phyloP scores from a whole-genome alignment of 163 green algal species.

The Botryococcus braunii region DNA sequence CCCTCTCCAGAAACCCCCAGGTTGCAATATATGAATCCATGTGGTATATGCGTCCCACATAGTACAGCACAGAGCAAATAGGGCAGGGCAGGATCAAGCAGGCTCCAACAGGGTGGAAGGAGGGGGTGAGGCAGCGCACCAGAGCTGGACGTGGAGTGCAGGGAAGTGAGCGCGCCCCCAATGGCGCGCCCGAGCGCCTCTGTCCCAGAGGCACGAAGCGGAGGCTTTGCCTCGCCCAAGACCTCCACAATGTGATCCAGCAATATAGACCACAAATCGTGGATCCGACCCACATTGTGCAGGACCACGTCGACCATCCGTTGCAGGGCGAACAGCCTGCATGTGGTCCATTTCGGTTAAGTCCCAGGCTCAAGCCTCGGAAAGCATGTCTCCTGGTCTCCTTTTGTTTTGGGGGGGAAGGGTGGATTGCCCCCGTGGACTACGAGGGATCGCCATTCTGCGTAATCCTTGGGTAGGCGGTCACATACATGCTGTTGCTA shows the following conservation, averaged over 20 bases:
- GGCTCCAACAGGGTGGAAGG: neutral
- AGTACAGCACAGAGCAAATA: neutral
- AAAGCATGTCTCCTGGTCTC: too few species aligned
- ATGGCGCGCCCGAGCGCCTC: constrained; percentile 61
- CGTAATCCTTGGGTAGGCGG: too few species aligned
- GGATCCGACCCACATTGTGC: constrained; percentile 55
- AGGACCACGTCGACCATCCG: constrained; percentile 77
- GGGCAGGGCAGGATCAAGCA: constrained; percentile 1
- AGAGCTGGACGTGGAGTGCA: neutral
- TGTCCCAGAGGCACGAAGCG: constrained; percentile 43
- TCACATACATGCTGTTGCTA: too few species aligned
- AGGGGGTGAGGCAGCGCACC: neutral
- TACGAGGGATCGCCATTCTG: too few species aligned
- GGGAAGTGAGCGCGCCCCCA: constrained; percentile 43
- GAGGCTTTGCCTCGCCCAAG: constrained; percentile 27
- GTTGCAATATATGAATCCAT: too few species aligned
- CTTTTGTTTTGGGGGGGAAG: too few species aligned
- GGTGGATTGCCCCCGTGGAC: too few species aligned
- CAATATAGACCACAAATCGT: constrained; percentile 76
- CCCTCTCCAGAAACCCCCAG: too few species aligned
- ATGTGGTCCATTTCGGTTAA: too few species aligned
- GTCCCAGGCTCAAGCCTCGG: too few species aligned
- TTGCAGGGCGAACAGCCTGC: constrained; percentile 55
- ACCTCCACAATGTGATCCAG: constrained; percentile 68
- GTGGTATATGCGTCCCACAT: too few species aligned